A percentile compares a stretch with the other conserved stretches of the same genome.
These are phyloP conservation scores for Acanthamoeba culbertsoni DNA, from an alignment of 208 protist species.

Conservation along the genomic window DNA sequence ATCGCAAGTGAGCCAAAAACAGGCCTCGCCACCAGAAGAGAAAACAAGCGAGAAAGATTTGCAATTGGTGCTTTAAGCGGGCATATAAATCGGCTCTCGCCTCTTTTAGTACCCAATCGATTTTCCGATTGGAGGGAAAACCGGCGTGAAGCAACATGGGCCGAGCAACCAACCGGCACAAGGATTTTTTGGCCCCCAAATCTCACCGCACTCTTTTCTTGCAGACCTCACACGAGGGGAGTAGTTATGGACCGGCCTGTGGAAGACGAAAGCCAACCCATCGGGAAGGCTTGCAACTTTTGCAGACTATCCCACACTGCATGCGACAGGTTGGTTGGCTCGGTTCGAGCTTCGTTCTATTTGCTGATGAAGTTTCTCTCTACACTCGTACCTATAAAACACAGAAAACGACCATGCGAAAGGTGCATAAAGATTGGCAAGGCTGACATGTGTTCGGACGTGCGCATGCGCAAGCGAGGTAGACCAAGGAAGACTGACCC, in stretches of 20 bases:
- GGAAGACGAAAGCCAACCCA: background rate
- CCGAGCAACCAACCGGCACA: too few species aligned
- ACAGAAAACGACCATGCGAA: background rate
- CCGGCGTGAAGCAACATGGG: background rate
- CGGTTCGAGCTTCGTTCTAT: background rate
- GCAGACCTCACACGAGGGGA: too few species aligned
- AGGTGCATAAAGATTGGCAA: slow-evolving; percentile 9
- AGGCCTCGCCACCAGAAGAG: too few species aligned
- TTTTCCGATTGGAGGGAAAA: background rate
- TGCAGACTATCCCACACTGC: background rate
- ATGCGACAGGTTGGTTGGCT: background rate
- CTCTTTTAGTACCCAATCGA: background rate
- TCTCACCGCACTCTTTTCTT: too few species aligned
- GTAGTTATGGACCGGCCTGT: background rate
- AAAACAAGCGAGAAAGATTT: too few species aligned
- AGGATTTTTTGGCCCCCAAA: too few species aligned
- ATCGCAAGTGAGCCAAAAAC: background rate
- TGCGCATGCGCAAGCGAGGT: slow-evolving; percentile 1
- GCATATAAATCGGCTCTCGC: too few species aligned
- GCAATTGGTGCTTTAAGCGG: background rate
- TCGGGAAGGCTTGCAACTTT: slow-evolving; percentile 28
- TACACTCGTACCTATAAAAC: background rate
- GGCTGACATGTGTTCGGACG: background rate
- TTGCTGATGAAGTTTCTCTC: background rate
- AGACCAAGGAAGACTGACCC: background rate